Evolutionary conservation across 1,139 yeast species (phyloP).

Genomic region (Saccharomyces hybrid): DNA sequence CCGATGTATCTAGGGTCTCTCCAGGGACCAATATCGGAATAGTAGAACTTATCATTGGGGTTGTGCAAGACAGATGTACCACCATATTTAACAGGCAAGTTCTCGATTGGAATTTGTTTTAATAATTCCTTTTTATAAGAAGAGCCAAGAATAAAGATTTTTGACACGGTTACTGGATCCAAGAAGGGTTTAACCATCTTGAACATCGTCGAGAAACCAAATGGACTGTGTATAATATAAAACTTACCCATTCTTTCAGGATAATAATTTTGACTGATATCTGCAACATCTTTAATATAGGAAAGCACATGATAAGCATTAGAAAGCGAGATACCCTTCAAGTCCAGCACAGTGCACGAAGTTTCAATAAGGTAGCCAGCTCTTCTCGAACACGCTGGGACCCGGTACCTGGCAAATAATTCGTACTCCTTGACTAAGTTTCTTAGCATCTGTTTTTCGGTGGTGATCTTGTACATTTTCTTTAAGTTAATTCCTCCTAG

Average conservation of each 20-base stretch:
- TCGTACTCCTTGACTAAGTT: constrained; percentile 96
- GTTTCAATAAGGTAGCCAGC: constrained; percentile 76
- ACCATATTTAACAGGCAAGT: constrained; percentile 83
- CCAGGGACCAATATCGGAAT: constrained; percentile 95
- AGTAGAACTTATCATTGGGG: constrained; percentile 65
- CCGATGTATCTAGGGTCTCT: constrained; percentile 75
- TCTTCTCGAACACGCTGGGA: constrained; percentile 88
- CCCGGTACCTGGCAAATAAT: constrained; percentile 67
- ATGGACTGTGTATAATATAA: constrained; percentile 89
- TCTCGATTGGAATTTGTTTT: constrained; percentile 85
- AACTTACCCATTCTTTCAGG: constrained; percentile 98
- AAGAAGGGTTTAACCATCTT: constrained; percentile 79
- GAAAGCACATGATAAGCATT: constrained; percentile 76
- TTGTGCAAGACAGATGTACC: constrained; percentile 60
- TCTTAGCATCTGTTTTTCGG: constrained; percentile 89
- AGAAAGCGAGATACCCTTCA: constrained; percentile 81
- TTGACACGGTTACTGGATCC: constrained; percentile 92
- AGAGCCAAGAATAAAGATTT: constrained; percentile 77
- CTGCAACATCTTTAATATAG: constrained; percentile 84
- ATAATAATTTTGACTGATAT: constrained; percentile 89
- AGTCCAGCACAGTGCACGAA: constrained; percentile 87
- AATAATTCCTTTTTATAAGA: constrained; percentile 70
- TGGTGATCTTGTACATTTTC: constrained; percentile 86
- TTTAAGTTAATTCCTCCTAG: constrained; percentile 78
- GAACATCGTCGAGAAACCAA: constrained; percentile 91